Conservation (phyloP, 306 rosid species). For the Abrus pulchellus region DNA sequence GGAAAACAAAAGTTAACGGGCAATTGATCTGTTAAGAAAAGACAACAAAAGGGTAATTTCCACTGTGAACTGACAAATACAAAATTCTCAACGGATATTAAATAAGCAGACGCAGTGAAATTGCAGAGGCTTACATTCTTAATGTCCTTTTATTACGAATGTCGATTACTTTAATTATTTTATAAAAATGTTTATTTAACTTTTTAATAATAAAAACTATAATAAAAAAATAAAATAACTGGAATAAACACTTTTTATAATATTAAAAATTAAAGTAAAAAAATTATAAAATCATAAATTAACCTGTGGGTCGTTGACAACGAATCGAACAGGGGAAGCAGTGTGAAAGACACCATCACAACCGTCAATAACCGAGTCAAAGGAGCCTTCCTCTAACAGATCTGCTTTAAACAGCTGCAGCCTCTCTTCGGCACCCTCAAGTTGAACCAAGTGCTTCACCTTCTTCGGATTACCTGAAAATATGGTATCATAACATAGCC, state of each 20-base stretch:
- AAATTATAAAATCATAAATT: background rate
- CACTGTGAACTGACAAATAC: background rate
- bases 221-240: too few species aligned
- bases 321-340: slow-evolving; percentile 53
- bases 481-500: too few species aligned
- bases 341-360: slow-evolving; percentile 68
- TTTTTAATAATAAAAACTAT: too few species aligned
- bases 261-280: too few species aligned
- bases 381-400: slow-evolving; percentile 65
- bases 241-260: too few species aligned
- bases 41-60: slow-evolving; percentile 9
- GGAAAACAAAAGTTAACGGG: slow-evolving; percentile 14
- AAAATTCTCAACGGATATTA: background rate
- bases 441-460: slow-evolving; percentile 55
- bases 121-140: slow-evolving; percentile 7
- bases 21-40: background rate
- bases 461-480: slow-evolving; percentile 54
- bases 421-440: slow-evolving; percentile 70
- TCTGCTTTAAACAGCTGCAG: slow-evolving; percentile 60
- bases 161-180: too few species aligned
- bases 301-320: slow-evolving; percentile 61
- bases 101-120: background rate
- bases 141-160: background rate
- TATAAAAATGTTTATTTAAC: too few species aligned
- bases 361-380: slow-evolving; percentile 55